These are phyloP conservation scores for Dictyostelium intermedium DNA, from an alignment of 78 protist genomes.

Conservation along the genomic window DNA sequence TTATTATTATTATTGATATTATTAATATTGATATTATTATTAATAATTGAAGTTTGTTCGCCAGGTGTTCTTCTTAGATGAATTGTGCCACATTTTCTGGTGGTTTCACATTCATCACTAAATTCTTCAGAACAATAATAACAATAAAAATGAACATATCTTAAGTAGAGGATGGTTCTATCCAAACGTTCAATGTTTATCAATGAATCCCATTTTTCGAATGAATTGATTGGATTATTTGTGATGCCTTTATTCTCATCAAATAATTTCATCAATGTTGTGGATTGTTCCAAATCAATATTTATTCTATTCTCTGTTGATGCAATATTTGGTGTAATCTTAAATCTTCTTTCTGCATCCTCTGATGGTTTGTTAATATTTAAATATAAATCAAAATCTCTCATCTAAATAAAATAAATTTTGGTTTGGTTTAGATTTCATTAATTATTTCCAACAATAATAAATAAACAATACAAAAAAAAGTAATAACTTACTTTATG, in stretches of 20 bases:
- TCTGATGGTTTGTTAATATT: slow-evolving; percentile 62
- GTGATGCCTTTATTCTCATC: slow-evolving; percentile 62
- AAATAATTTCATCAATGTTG: slow-evolving; percentile 14
- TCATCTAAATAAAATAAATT: slow-evolving; percentile 7
- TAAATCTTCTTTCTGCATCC: slow-evolving; percentile 74
- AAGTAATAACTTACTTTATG: slow-evolving; percentile 14
- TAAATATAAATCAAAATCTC: slow-evolving; percentile 59
- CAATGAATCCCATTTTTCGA: slow-evolving; percentile 6
- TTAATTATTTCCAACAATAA: too few species aligned
- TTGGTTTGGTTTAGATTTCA: too few species aligned
- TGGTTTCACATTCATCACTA: slow-evolving; percentile 38
- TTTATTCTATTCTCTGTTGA: slow-evolving; percentile 62
- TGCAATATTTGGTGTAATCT: slow-evolving; percentile 75
- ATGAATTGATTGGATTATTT: slow-evolving; percentile 30
- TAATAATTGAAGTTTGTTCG: not conserved
- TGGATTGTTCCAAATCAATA: slow-evolving; percentile 52
- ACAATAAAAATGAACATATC: slow-evolving; percentile 73
- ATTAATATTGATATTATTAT: not conserved
- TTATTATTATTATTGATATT: not conserved
- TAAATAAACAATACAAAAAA: not conserved
- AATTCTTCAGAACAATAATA: slow-evolving; percentile 71
- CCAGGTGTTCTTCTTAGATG: slow-evolving; percentile 55
- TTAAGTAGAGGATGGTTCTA: slow-evolving; percentile 36
- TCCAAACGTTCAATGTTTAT: slow-evolving; percentile 32
- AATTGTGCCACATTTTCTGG: slow-evolving; percentile 73